Conservation (phyloP, 257 asterid genomes). For the Penstemon eatonii region DNA sequence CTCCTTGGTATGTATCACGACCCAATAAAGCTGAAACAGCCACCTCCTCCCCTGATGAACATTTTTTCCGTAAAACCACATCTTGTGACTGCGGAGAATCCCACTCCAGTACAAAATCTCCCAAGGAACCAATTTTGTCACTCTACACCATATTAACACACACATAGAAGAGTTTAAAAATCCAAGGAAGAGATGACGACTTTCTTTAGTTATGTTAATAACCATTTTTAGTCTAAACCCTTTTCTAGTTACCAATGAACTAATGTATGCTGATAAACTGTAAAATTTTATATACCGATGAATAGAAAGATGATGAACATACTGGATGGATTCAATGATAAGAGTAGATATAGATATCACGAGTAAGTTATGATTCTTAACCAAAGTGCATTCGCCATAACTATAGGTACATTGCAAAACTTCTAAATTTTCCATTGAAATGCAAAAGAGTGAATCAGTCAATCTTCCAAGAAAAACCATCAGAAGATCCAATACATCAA, state of each 20-base stretch:
- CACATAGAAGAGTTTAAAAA: background rate
- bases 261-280: too few relatives aligned
- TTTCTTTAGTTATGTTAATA: background rate
- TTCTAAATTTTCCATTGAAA: too few relatives aligned
- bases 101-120: slow-evolving; percentile 78
- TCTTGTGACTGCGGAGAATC: slow-evolving; percentile 67
- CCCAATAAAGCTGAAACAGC: slow-evolving; percentile 80
- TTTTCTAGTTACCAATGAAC: too few relatives aligned
- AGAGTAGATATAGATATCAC: too few relatives aligned
- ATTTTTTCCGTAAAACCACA: slow-evolving; percentile 64
- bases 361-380: too few relatives aligned
- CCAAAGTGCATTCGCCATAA: too few relatives aligned
- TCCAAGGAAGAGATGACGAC: background rate
- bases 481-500: too few relatives aligned
- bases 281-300: too few relatives aligned
- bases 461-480: too few relatives aligned
- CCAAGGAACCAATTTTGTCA: slow-evolving; percentile 51
- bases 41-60: slow-evolving; percentile 75
- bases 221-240: background rate
- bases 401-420: too few relatives aligned
- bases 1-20: slow-evolving; percentile 36
- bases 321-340: too few relatives aligned
- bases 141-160: slow-evolving; percentile 38
- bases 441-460: too few relatives aligned
- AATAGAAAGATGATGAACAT: background rate